Conservation (phyloP, 192 early-diverging fungal species). For the Glomus cerebriforme region DNA sequence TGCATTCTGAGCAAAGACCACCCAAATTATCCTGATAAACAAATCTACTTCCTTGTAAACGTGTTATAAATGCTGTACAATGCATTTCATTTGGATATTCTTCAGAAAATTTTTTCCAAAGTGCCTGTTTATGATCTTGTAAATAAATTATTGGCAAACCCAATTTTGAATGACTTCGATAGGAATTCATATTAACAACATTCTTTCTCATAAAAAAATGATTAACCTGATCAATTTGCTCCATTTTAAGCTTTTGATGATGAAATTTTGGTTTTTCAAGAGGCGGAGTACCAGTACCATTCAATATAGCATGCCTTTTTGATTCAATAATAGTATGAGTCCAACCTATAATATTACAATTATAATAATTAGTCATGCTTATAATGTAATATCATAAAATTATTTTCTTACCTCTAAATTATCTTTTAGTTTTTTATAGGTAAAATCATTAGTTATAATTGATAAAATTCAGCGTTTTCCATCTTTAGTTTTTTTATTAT, state of each 20-base stretch:
- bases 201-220: no score
- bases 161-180: background rate
- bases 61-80: no score
- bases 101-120: constrained; percentile 9
- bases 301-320: background rate
- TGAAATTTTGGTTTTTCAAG: constrained; percentile 2
- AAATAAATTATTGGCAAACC: background rate
- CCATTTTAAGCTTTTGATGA: background rate
- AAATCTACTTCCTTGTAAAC: no score
- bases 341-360: no score
- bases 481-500: background rate
- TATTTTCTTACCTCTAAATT: no score
- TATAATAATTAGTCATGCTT: background rate
- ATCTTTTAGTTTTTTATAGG: no score
- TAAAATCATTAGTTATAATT: no score
- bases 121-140: no score
- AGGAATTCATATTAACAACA: background rate
- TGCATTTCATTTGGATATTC: background rate
- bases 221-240: no score
- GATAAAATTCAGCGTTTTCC: background rate
- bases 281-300: background rate
- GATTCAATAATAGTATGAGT: no score
- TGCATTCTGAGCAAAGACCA: no score
- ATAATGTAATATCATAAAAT: constrained; percentile 6
- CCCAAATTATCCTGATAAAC: no score